Conservation (phyloP, 371 early-diverging fungal genomes). For the Saksenaea oblongispora region DNA sequence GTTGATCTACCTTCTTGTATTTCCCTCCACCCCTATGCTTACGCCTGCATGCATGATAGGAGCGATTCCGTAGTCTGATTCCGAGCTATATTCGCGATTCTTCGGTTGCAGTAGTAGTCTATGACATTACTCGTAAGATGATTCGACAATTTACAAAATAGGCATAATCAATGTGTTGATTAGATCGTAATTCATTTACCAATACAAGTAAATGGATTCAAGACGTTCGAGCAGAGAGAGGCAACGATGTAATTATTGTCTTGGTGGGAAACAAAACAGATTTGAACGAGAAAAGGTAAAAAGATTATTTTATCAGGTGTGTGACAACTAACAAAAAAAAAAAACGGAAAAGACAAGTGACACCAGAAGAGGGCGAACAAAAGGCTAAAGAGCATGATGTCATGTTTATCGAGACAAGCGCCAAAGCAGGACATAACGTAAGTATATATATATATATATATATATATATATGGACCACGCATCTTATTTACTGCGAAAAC, state of each 20-base stretch:
- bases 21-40: background rate
- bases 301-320: background rate
- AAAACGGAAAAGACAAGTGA: slow-evolving; percentile 65
- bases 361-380: slow-evolving; percentile 88
- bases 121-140: slow-evolving; percentile 86
- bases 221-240: slow-evolving; percentile 95
- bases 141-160: background rate
- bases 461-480: background rate
- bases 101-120: slow-evolving; percentile 97
- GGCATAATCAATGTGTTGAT: background rate
- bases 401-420: slow-evolving; percentile 91
- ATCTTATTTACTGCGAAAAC: background rate
- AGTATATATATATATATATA: slow-evolving; percentile 29
- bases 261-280: slow-evolving; percentile 99
- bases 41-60: slow-evolving; percentile 47
- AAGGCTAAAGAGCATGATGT: slow-evolving; percentile 85
- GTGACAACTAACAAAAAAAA: background rate
- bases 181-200: slow-evolving; percentile 87
- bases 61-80: slow-evolving; percentile 95
- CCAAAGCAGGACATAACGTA: slow-evolving; percentile 91
- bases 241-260: slow-evolving; percentile 94
- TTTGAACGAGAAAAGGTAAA: slow-evolving; percentile 84
- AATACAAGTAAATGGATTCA: slow-evolving; percentile 98
- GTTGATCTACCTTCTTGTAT: background rate
- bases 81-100: slow-evolving; percentile 98